Evolutionary conservation across 305 asterid species (phyloP), one percentile per base, ranked within the genome.

Genomic region (Fraxinus floribunda): DNA sequence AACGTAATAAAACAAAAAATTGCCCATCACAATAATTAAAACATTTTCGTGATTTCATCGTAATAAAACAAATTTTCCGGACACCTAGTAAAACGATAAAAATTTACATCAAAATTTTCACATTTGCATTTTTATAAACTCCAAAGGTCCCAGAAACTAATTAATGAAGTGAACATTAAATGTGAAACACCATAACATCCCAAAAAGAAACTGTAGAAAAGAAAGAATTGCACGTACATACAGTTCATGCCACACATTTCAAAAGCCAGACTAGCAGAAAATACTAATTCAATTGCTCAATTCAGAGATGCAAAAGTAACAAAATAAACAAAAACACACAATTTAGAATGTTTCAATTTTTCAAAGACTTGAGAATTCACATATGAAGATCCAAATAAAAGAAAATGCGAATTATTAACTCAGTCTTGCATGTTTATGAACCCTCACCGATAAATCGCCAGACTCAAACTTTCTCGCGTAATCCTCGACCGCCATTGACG

Each of bases 401-500:
- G 64, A 13, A 79, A 26, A 68, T 77, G 86, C 20, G 4, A 18
- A 62, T 18, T 13, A 30, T 39, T 18, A 64, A 35, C 57, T 16
- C 49, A 34, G 38, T 34, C 66, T 68, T 68, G 75, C 38, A 68
- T 13, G 75, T 13, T 10, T 41, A 3, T 75, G 73, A 78, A 75
- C 38, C 36, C 90, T 84, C 90, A 94, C 98, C 94, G 76, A 89
- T 83, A 90, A 77, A 85, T 91, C 93, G 76, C 98, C 99, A 84
- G 97, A 92, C 91, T 94, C 98, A 71, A 93, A 91, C 86, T 89
- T 89, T 84, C 95, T 86, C 9, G 89, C 98, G 49, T 85, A 89
- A 89, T 92, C 95, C 95, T 97, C 98, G 32, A 95, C 97, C 82
- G 84, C 95, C 87, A 89, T 29, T n/a, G 98, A 96, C 7, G 95